Conservation (phyloP, 345 rosid species). For the Populus pruinosa region DNA sequence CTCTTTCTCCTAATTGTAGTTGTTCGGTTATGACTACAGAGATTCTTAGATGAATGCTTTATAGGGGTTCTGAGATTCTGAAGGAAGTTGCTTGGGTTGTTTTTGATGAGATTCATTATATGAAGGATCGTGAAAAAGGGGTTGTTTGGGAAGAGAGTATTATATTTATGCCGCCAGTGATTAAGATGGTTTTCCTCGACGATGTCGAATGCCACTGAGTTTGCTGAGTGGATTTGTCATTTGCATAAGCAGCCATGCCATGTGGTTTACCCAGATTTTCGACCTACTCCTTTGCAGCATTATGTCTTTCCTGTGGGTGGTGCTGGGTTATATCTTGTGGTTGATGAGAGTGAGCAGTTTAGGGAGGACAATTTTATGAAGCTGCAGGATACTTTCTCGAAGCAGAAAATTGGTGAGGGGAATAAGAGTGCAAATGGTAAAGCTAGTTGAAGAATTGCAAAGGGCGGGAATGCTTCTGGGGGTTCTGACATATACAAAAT, state of each 20-base stretch:
- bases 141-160: slow-evolving; percentile 99
- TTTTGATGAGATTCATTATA: slow-evolving; percentile 96
- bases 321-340: slow-evolving; percentile 85
- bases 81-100: slow-evolving; percentile 99
- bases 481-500: slow-evolving; percentile 91
- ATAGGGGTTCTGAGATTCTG: slow-evolving; percentile 86
- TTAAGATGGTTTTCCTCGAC: slow-evolving; percentile 98
- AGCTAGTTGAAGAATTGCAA: slow-evolving; percentile 76
- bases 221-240: slow-evolving; percentile 95
- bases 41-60: slow-evolving; percentile 96
- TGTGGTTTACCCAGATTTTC: slow-evolving; percentile 92
- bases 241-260: slow-evolving; percentile 96
- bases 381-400: slow-evolving; percentile 78
- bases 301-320: slow-evolving; percentile 95
- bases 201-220: slow-evolving; percentile 98
- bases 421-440: slow-evolving; percentile 60
- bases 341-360: slow-evolving; percentile 91
- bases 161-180: slow-evolving; percentile 86
- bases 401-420: slow-evolving; percentile 56
- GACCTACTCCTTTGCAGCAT: slow-evolving; percentile 99
- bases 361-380: slow-evolving; percentile 89
- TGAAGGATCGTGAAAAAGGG: slow-evolving; percentile 97
- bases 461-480: slow-evolving; percentile 68
- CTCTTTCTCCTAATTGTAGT: slow-evolving; percentile 91
- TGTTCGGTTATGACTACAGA: slow-evolving; percentile 98